These are phyloP conservation scores for Aeschynomene evenia DNA, from an alignment of 306 rosid genomes.

Conservation along the genomic window DNA sequence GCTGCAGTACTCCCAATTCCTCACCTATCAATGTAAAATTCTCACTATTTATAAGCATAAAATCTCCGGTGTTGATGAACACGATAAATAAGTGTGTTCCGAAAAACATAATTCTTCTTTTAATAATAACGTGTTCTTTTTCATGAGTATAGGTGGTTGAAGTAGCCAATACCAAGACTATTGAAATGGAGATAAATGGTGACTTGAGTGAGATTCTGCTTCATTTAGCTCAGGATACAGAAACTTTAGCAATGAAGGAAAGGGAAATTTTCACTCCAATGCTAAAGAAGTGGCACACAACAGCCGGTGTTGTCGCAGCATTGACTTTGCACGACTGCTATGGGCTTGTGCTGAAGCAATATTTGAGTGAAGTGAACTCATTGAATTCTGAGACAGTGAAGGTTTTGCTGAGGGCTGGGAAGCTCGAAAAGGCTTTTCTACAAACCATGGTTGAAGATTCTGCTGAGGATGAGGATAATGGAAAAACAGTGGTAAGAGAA, in stretches of 20 bases:
- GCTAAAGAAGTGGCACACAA: constrained; percentile 65
- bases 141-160: constrained; percentile 52
- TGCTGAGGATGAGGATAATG: constrained; percentile 67
- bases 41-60: no score
- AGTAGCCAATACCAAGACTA: constrained; percentile 36
- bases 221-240: constrained; percentile 79
- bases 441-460: constrained; percentile 90
- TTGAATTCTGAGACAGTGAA: constrained; percentile 57
- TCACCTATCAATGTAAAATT: neutral
- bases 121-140: neutral
- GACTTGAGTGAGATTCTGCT: constrained; percentile 51
- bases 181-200: constrained; percentile 38
- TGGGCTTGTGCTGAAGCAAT: constrained; percentile 71
- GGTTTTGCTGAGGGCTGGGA: constrained; percentile 72
- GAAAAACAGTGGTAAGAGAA: constrained; percentile 59
- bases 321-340: constrained; percentile 75
- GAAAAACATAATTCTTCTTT: neutral
- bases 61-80: neutral
- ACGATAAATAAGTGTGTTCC: neutral
- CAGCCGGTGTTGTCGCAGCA: constrained; percentile 70
- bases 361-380: constrained; percentile 50
- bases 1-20: neutral
- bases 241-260: constrained; percentile 71
- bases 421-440: constrained; percentile 72
- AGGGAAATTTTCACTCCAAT: constrained; percentile 71